phyloP scores from a whole-genome alignment of 768 basidiomycete species.

The Russula brevipes region DNA sequence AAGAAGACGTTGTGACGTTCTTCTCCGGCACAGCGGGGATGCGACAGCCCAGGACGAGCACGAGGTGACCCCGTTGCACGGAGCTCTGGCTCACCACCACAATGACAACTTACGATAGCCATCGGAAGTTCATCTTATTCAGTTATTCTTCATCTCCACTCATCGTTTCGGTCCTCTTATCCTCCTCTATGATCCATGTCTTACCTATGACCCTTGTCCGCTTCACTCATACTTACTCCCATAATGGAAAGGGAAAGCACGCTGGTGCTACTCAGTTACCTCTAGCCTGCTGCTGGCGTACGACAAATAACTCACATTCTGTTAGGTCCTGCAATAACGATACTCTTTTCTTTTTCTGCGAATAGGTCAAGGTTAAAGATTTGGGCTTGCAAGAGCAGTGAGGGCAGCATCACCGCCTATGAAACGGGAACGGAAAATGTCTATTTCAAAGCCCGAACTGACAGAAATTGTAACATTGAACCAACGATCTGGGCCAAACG shows the following conservation, averaged over 20 bases:
- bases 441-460: too few species aligned
- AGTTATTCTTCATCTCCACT: not conserved
- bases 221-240: not conserved
- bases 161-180: not conserved
- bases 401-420: too few species aligned
- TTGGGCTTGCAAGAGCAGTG: too few species aligned
- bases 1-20: conserved; percentile 34
- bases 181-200: not conserved
- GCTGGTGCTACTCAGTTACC: not conserved
- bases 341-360: too few species aligned
- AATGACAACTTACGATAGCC: not conserved
- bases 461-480: too few species aligned
- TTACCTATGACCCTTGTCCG: not conserved
- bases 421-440: too few species aligned
- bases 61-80: too few species aligned
- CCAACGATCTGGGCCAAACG: not conserved
- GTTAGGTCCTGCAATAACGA: not conserved
- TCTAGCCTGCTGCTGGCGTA: not conserved
- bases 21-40: too few species aligned
- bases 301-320: not conserved
- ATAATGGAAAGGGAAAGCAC: not conserved
- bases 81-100: not conserved
- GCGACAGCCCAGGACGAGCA: too few species aligned
- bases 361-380: not conserved
- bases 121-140: not conserved